Evolutionary conservation across 2,329 filamentous ascomycete genomes (phyloP), one percentile per base, ranked within the genome.

Genomic region (Beauveria pseudobassiana): DNA sequence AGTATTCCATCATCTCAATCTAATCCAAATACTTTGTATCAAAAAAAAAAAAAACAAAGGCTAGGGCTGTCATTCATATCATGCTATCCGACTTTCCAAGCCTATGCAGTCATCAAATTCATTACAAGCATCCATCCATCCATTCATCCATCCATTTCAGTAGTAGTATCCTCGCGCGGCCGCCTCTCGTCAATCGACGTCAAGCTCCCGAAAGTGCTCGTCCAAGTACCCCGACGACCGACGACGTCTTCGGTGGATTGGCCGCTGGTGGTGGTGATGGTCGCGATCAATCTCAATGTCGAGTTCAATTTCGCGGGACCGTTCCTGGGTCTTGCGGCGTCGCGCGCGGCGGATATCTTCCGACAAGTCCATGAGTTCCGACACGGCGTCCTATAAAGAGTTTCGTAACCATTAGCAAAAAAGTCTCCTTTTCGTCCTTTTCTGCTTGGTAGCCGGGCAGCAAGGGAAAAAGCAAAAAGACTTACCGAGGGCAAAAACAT

Each of bases 401-500:
- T 14, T 14, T 14, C 30, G 30, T 14, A 14, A 14, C 5, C 16
- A 9, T 20, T 42, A 55, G 30, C 28, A 51, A 34, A 20, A 24
- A 24, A 24, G 22, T 24, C 22, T 24, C 22, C 2, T 24, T 24
- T 3, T 24, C 22, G 22, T 24, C 22, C 22, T 3, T 24, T 24
- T 24, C 22, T 24, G 22, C 22, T 24, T 24, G 3, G 6, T 24
- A 3, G 8, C 9, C 16, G 5, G n/a, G 12, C 45, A 20, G 9
- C 5, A 20, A 24, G 22, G 22, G 22, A 2, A 14, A 7, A 12
- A 24, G 3, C 14, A 24, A 22, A 40, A 14, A 16, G 9, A 85
- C 91, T 83, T 80, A 96, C 93, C 71, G 95, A 92, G 76, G 82
- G 69, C 59, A 99, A 81, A 73, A 96, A 97, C 65, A 93, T 86